Evolutionary conservation across 495 filamentous ascomycete genomes (phyloP).

Genomic region (Paragyromitra xinjiangensis): DNA sequence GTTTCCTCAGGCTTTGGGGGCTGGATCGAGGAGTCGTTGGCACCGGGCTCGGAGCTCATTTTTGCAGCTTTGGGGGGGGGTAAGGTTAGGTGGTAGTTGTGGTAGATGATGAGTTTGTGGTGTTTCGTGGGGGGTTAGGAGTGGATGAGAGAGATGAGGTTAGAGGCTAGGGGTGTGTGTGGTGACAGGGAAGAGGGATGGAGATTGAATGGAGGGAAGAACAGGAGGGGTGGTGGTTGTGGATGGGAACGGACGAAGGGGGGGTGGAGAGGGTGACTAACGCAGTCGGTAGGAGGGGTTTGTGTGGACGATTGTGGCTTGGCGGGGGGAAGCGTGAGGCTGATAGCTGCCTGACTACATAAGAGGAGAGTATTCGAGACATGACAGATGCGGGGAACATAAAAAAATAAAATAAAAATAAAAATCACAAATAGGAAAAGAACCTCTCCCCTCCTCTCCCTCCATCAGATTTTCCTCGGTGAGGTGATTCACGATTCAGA

Average conservation of each 20-base stretch:
- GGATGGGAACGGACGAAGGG: conserved; percentile 33
- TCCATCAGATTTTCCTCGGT: conserved; percentile 11
- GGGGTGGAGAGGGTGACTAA: conserved; percentile 49
- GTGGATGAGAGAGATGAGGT: conserved; percentile 38
- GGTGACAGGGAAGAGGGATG: conserved; percentile 41
- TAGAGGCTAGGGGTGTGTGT: conserved; percentile 12
- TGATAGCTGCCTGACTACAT: conserved; percentile 23
- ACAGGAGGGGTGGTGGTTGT: conserved; percentile 14
- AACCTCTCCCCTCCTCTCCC: conserved; percentile 5
- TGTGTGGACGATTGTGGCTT: conserved; percentile 55
- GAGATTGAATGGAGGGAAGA: conserved; percentile 25
- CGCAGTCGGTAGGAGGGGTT: conserved; percentile 56
- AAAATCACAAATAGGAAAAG: not conserved
- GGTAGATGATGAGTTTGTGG: conserved; percentile 30
- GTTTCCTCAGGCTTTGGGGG: conserved; percentile 66
- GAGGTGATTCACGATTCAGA: conserved; percentile 41
- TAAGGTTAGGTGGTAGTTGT: conserved; percentile 12
- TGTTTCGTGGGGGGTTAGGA: conserved; percentile 46
- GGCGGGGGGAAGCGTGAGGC: conserved; percentile 47
- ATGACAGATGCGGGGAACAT: conserved; percentile 32
- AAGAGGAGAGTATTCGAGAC: conserved; percentile 12
- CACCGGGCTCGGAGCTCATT: conserved; percentile 55
- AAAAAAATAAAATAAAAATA: no score
- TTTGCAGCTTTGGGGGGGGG: conserved; percentile 31
- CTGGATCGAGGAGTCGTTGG: conserved; percentile 55